Base-by-base conservation (phyloP, 352 stramenopile species). In the Thalassiosira mediterranea region DNA sequence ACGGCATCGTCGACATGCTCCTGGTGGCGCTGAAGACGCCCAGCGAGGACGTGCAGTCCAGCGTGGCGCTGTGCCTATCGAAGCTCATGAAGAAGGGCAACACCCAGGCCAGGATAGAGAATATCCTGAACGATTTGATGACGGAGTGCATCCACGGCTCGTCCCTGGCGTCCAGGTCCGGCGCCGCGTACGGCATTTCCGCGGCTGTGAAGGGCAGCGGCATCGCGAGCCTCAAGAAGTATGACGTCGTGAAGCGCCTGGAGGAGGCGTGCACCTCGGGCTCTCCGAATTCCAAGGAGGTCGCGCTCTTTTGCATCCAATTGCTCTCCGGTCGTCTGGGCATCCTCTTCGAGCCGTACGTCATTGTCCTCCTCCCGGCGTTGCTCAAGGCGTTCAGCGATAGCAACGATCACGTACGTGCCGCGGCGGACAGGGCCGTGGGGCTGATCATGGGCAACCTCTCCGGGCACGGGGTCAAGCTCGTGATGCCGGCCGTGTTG, bases 361-460 rank as follows among this genome's bases (percentile, higher is more conserved):
- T 99, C 44, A 99, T 99, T 52, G 94, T 98, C 5, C 96, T 99
- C n/a, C 82, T 99, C 17, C 96, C 97, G 10, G 94, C 98, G 44
- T 93, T 99, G 76, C 92, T 99, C 38, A 98, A 98, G 83, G 98
- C 94, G 69, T 99, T 98, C 74, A 96, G 95, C 40, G 97, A 99
- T 62, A 90, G 90, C 31, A 98, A 93, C 66, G 95, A 98, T 53
- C 88, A 97, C 73, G 98, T 99, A 13, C 94, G 98, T 37, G 92
- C 97, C 46, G 97, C 97, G 3, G 96, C 97, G 11, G 94, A 95
- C 42, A 91, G 95, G 40, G 97, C 96, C 7, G 95, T 95, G 1
- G 96, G 96, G 52, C 91, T 96, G 11, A 99, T 99, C 62, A 99
- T 99, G 97, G 92, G 90, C 37, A 98, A 99, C 60, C 88, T 99